These are phyloP conservation scores for Candida oleophila DNA, from an alignment of 805 yeast genomes.

Conservation along the genomic window DNA sequence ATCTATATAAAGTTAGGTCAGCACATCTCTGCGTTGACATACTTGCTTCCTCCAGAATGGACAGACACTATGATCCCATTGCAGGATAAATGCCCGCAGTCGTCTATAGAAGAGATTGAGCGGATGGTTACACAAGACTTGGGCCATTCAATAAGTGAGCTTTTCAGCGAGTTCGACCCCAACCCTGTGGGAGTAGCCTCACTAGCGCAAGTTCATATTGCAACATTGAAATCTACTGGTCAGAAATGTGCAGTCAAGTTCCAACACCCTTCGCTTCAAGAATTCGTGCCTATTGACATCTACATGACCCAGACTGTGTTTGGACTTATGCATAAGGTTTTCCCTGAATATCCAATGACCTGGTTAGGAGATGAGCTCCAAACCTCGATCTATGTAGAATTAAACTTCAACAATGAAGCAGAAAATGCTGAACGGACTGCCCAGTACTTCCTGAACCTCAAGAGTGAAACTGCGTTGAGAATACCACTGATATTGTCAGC, in stretches of 20 bases:
- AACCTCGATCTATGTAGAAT: slow-evolving; percentile 82
- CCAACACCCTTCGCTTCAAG: slow-evolving; percentile 85
- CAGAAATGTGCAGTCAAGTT: slow-evolving; percentile 88
- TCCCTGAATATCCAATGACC: slow-evolving; percentile 89
- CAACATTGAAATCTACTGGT: slow-evolving; percentile 55
- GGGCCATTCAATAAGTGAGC: slow-evolving; percentile 56
- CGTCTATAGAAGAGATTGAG: slow-evolving; percentile 67
- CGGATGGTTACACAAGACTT: slow-evolving; percentile 68
- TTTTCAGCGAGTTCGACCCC: slow-evolving; percentile 65
- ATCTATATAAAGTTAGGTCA: slow-evolving; percentile 93
- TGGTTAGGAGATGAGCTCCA: slow-evolving; percentile 97
- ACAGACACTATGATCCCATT: slow-evolving; percentile 90
- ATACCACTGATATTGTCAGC: slow-evolving; percentile 75
- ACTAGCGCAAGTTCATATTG: slow-evolving; percentile 92
- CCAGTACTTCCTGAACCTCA: slow-evolving; percentile 58
- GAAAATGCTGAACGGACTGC: slow-evolving; percentile 71
- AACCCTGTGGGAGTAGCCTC: slow-evolving; percentile 94
- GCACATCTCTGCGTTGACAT: slow-evolving; percentile 89
- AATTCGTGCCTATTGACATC: slow-evolving; percentile 90
- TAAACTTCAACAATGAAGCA: slow-evolving; percentile 87
- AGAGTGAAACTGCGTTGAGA: slow-evolving; percentile 67
- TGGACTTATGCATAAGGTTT: slow-evolving; percentile 66
- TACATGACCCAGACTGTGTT: slow-evolving; percentile 76
- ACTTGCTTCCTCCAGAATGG: slow-evolving; percentile 91
- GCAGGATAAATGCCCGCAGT: slow-evolving; percentile 86